phyloP scores from a whole-genome alignment of 2,329 filamentous ascomycete genomes.

The Pseudohalonectria lignicola region DNA sequence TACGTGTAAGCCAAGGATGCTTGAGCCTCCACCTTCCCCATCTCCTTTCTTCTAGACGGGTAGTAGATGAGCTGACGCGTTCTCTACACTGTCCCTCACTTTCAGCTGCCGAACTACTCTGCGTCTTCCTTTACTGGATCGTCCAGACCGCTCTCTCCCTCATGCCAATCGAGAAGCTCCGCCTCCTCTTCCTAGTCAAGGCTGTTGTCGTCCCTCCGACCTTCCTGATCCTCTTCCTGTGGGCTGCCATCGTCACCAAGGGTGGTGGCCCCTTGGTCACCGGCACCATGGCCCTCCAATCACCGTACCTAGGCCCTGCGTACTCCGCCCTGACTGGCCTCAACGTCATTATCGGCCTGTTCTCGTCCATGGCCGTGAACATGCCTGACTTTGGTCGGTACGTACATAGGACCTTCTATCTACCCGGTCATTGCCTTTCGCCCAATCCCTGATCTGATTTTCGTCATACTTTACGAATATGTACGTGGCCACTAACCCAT shows the following conservation, averaged over 20 bases:
- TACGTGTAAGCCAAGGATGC: not conserved
- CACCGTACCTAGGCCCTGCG: not conserved
- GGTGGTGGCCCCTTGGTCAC: not conserved
- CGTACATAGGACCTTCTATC: too few relatives aligned
- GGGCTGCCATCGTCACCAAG: not conserved
- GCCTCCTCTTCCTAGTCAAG: not conserved
- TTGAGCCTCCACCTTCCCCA: too few relatives aligned
- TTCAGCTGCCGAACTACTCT: not conserved
- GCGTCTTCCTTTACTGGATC: not conserved
- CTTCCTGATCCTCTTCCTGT: not conserved
- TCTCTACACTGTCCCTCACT: too few relatives aligned
- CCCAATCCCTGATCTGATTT: too few relatives aligned
- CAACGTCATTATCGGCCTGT: not conserved
- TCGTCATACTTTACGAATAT: too few relatives aligned
- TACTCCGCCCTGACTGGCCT: not conserved
- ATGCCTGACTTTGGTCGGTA: not conserved
- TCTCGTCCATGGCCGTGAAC: not conserved
- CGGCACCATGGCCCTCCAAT: not conserved
- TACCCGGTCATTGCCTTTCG: too few relatives aligned
- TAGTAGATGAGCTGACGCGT: too few relatives aligned
- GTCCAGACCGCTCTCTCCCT: not conserved
- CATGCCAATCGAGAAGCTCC: not conserved
- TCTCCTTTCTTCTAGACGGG: too few relatives aligned
- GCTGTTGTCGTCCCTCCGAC: not conserved
- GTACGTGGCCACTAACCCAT: too few relatives aligned